Conservation (phyloP, 2,329 filamentous ascomycete species). For the Alternaria gansuensis region DNA sequence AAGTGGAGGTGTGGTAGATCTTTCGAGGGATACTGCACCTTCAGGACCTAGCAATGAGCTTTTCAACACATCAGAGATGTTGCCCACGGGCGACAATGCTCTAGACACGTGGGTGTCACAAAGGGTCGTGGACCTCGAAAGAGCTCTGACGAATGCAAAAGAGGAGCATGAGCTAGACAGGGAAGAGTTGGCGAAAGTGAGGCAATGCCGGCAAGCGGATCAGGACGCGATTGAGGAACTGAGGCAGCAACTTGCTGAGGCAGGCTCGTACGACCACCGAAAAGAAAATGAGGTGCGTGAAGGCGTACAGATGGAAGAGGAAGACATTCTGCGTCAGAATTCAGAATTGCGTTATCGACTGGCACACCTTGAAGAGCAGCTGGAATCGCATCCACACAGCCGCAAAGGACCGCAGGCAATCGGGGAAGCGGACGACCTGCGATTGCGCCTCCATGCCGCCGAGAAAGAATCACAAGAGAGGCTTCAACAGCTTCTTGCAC, state of each 20-base stretch:
- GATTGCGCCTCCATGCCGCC: conserved; percentile 42
- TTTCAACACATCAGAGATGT: not conserved
- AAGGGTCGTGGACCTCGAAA: conserved; percentile 41
- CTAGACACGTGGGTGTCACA: conserved; percentile 20
- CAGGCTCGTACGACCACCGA: conserved; percentile 11
- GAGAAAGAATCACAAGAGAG: conserved; percentile 67
- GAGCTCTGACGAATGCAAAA: conserved; percentile 32
- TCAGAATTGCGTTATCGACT: conserved; percentile 37
- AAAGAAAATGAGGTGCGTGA: not conserved
- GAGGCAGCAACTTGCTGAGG: conserved; percentile 27
- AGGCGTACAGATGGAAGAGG: conserved; percentile 7
- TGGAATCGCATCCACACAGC: conserved; percentile 16
- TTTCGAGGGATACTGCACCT: conserved; percentile 5
- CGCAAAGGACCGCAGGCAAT: conserved; percentile 12
- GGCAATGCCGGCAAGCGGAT: conserved; percentile 32
- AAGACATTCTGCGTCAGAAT: conserved; percentile 36
- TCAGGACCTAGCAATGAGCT: conserved; percentile 5
- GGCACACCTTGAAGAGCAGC: conserved; percentile 38
- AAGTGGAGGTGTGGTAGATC: conserved; percentile 13
- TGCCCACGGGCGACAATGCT: conserved; percentile 9
- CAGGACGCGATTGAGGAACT: conserved; percentile 32
- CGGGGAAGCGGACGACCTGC: conserved; percentile 42
- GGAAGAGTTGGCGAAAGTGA: conserved; percentile 40
- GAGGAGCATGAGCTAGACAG: conserved; percentile 37
- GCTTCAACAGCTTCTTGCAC: conserved; percentile 68